phyloP scores from a whole-genome alignment of 371 early-diverging fungal species.

The Dentiscutata heterogama region DNA sequence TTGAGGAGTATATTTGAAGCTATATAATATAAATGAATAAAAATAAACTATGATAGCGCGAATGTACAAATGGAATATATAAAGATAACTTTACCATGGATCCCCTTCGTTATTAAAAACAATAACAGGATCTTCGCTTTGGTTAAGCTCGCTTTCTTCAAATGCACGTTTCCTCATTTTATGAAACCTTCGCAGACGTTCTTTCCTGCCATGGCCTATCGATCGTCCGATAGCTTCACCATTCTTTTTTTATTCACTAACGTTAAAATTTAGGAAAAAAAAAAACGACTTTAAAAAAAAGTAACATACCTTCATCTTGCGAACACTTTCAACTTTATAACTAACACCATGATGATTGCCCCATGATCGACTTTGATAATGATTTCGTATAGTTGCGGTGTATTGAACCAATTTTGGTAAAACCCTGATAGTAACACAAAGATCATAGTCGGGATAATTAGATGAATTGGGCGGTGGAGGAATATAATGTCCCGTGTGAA shows the following conservation, averaged over 20 bases:
- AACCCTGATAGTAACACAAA: constrained; percentile 78
- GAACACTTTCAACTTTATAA: constrained; percentile 73
- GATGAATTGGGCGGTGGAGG: constrained; percentile 49
- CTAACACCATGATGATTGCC: constrained; percentile 83
- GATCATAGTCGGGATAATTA: constrained; percentile 62
- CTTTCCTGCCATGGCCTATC: constrained; percentile 27
- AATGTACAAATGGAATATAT: not conserved
- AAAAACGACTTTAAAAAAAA: not conserved
- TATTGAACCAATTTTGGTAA: constrained; percentile 78
- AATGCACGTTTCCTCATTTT: constrained; percentile 25
- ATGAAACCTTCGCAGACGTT: constrained; percentile 30
- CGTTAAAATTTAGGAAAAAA: not conserved
- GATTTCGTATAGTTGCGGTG: constrained; percentile 70
- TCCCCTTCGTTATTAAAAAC: constrained; percentile 41
- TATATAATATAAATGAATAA: not conserved
- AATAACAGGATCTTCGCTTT: not conserved
- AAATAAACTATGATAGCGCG: not conserved
- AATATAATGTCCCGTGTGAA: constrained; percentile 66
- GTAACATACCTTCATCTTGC: constrained; percentile 50
- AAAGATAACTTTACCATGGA: constrained; percentile 29
- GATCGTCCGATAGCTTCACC: constrained; percentile 44
- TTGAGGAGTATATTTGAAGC: constrained; percentile 25
- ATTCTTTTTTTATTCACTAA: constrained; percentile 6
- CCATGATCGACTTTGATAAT: constrained; percentile 78
- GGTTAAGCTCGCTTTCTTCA: not conserved